These are phyloP conservation scores for Microdochium paspali DNA, from an alignment of 2,329 filamentous ascomycete genomes.

Conservation along the genomic window DNA sequence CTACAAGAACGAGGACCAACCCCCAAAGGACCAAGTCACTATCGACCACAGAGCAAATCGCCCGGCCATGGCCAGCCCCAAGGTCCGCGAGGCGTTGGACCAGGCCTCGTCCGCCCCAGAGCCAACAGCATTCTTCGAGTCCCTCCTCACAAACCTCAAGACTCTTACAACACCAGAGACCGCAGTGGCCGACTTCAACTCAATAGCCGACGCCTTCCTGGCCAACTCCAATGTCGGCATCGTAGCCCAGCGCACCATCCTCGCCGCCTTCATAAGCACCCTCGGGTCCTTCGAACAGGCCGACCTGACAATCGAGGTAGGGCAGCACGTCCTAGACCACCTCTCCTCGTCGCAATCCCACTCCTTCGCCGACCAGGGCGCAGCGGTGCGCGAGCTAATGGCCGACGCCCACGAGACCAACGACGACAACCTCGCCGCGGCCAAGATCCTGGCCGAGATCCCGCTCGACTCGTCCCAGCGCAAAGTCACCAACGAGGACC, in stretches of 20 bases:
- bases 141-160: constrained; percentile 22
- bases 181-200: constrained; percentile 48
- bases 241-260: constrained; percentile 63
- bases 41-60: not conserved
- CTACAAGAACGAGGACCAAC: not conserved
- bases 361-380: constrained; percentile 79
- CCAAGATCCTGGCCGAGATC: constrained; percentile 70
- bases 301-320: constrained; percentile 66
- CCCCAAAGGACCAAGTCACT: not conserved
- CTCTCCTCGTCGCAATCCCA: constrained; percentile 53
- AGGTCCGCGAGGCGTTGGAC: not conserved
- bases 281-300: constrained; percentile 52
- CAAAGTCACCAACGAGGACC: constrained; percentile 70
- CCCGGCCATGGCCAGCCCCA: not conserved
- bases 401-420: constrained; percentile 75
- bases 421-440: constrained; percentile 73
- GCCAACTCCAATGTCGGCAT: constrained; percentile 57
- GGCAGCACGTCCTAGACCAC: constrained; percentile 59
- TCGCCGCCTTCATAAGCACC: constrained; percentile 54
- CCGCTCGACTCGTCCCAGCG: constrained; percentile 85
- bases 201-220: constrained; percentile 59
- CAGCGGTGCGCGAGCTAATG: constrained; percentile 67
- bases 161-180: constrained; percentile 27
- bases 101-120: not conserved
- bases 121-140: not conserved